These are phyloP conservation scores for Anisogramma anomala DNA, from an alignment of 2,329 filamentous ascomycete species.

Conservation along the genomic window DNA sequence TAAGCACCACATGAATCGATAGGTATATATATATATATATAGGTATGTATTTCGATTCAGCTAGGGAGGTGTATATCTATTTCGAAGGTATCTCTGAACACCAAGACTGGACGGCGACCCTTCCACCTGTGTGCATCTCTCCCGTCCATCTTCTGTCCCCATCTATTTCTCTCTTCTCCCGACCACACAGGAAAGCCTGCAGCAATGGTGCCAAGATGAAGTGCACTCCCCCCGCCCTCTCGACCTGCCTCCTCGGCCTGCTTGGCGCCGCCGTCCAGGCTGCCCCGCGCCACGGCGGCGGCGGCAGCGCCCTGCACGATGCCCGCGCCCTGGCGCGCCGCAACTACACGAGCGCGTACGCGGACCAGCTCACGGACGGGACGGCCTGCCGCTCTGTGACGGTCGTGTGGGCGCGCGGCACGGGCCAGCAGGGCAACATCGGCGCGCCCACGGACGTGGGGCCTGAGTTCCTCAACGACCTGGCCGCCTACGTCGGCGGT, in stretches of 20 bases:
- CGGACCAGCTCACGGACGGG: conserved; percentile 11
- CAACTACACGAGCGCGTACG: conserved; percentile 1
- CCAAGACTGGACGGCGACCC: no score
- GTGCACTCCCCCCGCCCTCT: neutral
- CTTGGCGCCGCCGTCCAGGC: neutral
- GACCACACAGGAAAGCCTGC: neutral
- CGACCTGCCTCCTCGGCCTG: neutral
- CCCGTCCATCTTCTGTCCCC: neutral
- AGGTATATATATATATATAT: no score
- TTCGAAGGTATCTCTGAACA: no score
- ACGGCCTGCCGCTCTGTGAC: conserved; percentile 13
- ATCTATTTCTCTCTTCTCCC: no score
- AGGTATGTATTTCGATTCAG: no score
- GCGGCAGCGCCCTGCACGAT: neutral
- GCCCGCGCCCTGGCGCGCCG: neutral
- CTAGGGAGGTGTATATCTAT: no score
- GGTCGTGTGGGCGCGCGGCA: conserved; percentile 12
- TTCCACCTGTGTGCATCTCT: neutral
- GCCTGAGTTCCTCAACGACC: conserved; percentile 17
- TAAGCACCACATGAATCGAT: no score
- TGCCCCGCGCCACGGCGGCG: neutral
- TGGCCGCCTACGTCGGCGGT: conserved; percentile 13
- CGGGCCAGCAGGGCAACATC: conserved; percentile 12
- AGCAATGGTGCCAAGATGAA: conserved; percentile 2
- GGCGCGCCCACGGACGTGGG: conserved; percentile 16